Evolutionary conservation across 2,329 filamentous ascomycete genomes (phyloP).

Genomic region (Alternaria dauci): DNA sequence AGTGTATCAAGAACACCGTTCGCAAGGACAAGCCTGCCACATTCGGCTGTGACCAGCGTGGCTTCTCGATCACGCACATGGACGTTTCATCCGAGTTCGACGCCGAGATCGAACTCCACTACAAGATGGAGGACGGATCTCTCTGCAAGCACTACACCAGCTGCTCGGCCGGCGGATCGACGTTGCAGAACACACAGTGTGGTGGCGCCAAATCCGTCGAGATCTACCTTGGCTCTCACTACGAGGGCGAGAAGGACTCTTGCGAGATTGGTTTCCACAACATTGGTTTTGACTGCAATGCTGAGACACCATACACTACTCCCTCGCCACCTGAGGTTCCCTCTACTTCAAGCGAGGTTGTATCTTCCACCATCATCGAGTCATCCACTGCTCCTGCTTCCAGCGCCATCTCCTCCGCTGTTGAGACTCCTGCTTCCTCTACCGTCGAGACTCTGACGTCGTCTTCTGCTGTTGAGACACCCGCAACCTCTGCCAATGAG

Average conservation of each 20-base stretch:
- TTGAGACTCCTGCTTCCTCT: slow-evolving; percentile 4
- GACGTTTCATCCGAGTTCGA: slow-evolving; percentile 78
- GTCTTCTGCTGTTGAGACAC: slow-evolving; percentile 17
- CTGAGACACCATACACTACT: slow-evolving; percentile 33
- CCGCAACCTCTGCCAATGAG: slow-evolving; percentile 7
- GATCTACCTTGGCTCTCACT: slow-evolving; percentile 65
- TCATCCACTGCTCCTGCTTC: slow-evolving; percentile 12
- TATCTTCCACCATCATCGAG: slow-evolving; percentile 12
- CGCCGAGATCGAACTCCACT: slow-evolving; percentile 83
- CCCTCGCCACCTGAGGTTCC: slow-evolving; percentile 26
- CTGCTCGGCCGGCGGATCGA: slow-evolving; percentile 73
- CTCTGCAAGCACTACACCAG: slow-evolving; percentile 76
- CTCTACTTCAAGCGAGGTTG: slow-evolving; percentile 17
- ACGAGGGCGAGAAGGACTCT: slow-evolving; percentile 60
- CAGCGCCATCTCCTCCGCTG: slow-evolving; percentile 2
- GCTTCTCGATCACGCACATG: slow-evolving; percentile 80
- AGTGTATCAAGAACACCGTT: slow-evolving; percentile 56
- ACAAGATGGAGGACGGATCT: slow-evolving; percentile 82
- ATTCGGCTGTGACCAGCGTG: slow-evolving; percentile 71
- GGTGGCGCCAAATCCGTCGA: slow-evolving; percentile 86
- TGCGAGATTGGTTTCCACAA: slow-evolving; percentile 78
- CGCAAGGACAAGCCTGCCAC: slow-evolving; percentile 61
- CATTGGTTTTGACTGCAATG: slow-evolving; percentile 77
- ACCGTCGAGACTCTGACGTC: slow-evolving; percentile 5
- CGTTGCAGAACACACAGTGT: slow-evolving; percentile 85